Base-by-base conservation (phyloP, 2,329 filamentous ascomycete species). In the Scedosporium boydii region DNA sequence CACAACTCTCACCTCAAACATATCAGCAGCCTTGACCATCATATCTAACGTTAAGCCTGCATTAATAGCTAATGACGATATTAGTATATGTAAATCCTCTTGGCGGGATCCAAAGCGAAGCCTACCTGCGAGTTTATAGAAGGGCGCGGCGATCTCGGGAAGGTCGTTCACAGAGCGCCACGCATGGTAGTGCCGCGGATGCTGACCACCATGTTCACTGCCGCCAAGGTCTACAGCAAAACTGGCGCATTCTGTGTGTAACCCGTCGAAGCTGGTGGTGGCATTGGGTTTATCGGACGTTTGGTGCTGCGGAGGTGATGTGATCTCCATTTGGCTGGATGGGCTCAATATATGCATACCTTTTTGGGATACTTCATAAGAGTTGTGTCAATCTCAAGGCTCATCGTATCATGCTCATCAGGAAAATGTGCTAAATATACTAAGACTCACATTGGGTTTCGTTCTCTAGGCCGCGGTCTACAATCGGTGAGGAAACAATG, bases 71-170 rank as follows among this genome's bases (percentile, higher is more conserved):
- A 44, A 34, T 10, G 10, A 10, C 12, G 29, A 38, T 16, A 38
- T 61, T 29, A 57, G 60, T 10, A 18, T 4, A 21, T 18, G 14
- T 14, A 21, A 7, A 38, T 12, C 34, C 34, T 38, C 34, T 9
- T 38, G 34, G 34, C 34, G 34, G 10, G 10, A 38, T 38, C n/a
- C 27, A 26, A 38, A 26, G 58, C 6, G 4, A n/a, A 14, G 7
- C 51, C 41, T 55, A 61, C 60, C 60, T n/a, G 63, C 65, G n/a
- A 61, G 51, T 12, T 63, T 44, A 18, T 66, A 66, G 46, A 66
- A 65, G 14, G 34, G 18, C 14, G 23, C 38, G 9, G 64, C 64
- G n/a, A 62, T 59, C 10, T 57, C 57, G 12, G 64, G 59, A n/a
- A 66, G 18, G 59, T 65, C 64, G 10, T 63, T 41, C 14, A 62